Base-by-base conservation (phyloP, 140 eudicot species). In the Flaveria floridana region DNA sequence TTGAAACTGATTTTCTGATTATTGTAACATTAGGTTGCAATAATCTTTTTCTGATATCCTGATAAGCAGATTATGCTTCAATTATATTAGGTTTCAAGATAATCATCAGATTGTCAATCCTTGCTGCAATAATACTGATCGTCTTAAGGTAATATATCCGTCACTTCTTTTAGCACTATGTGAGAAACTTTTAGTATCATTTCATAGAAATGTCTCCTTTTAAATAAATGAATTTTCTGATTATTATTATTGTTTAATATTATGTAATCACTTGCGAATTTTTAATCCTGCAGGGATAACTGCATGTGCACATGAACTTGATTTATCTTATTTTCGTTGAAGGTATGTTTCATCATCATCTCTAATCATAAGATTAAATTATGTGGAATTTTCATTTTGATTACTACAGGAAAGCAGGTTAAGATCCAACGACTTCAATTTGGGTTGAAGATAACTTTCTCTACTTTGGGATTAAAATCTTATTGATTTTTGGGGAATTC, bases 371-470 rank as follows among this genome's bases (percentile, higher is more conserved):
- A 50, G 13, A 48, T 75, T 75, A 34, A 34, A 34, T 34, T 34
- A 34, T 37, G 4, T 25, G 13, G 15, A 44, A 6, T 7, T 59
- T 73, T 73, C 41, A 73, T n/a, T 57, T 25, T 14, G 78, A 69
- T 23, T 44, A 73, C 70, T 73, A 58, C 39, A 47, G 72, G 78
- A 64, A 50, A 75, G 53, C 20, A 23, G 30, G 79, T 13, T 61
- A 25, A 52, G 25, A 8, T 62, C 34, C 59, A 18, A 34, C 30
- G 3, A 11, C 30, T 39, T 66, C 11, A 56, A 50, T 53, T 44
- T 75, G 65, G 21, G 62, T 48, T 64, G 2, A 74, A 47, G 71
- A 74, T 44, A 28, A 75, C 13, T 21, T 74, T 74, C 44, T 16
- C 19, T 8, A 65, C 41, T 12, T 28, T 50, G n/a, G 51, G 39